Evolutionary conservation across 257 asterid species (phyloP).

Genomic region (Solanum piurae): DNA sequence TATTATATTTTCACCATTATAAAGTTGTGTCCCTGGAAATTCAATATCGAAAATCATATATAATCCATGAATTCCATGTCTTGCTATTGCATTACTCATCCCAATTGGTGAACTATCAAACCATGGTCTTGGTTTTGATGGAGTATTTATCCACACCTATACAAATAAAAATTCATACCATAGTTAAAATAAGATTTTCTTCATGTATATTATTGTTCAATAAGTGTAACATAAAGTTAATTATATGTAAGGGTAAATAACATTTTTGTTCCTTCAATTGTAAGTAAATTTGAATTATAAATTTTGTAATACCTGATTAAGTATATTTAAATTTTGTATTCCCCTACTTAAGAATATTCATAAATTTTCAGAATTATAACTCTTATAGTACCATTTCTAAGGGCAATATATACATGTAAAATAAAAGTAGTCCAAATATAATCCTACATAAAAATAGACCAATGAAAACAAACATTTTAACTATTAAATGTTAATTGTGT

Average conservation of each 20-base stretch:
- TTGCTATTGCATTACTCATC: slow-evolving; percentile 60
- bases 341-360: neutral
- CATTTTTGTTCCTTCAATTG: neutral
- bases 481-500: neutral
- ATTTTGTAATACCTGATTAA: too few species aligned
- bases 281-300: neutral
- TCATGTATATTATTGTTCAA: neutral
- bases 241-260: too few species aligned
- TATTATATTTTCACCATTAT: slow-evolving; percentile 30
- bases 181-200: too few species aligned
- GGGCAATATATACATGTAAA: neutral
- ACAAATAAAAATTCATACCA: neutral
- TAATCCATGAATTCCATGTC: slow-evolving; percentile 76
- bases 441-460: neutral
- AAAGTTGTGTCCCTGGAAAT: slow-evolving; percentile 27
- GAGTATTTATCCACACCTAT: slow-evolving; percentile 44
- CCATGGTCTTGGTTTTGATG: neutral
- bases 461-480: neutral
- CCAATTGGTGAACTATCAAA: slow-evolving; percentile 44
- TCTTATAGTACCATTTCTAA: neutral
- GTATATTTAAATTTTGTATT: too few species aligned
- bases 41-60: slow-evolving; percentile 24
- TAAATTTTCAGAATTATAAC: neutral
- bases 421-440: neutral
- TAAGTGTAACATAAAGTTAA: too few species aligned